These are phyloP conservation scores for Populus simonii DNA, from an alignment of 345 rosid species.

Conservation along the genomic window DNA sequence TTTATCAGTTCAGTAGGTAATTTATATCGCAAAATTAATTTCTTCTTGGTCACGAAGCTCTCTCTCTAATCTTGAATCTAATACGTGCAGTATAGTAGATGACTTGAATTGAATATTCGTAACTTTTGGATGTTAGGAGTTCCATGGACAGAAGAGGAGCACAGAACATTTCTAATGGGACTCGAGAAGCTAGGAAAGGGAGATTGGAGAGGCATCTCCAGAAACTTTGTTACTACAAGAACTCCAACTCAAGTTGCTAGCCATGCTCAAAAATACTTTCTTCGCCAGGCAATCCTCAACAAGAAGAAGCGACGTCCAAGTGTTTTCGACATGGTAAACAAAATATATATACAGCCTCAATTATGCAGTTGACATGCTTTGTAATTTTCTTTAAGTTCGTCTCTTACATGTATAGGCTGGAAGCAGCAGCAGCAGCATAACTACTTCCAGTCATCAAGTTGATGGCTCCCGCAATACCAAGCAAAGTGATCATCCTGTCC, in stretches of 20 bases:
- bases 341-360: too few species aligned
- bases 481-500: neutral
- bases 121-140: slow-evolving; percentile 34
- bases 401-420: slow-evolving; percentile 16
- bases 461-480: slow-evolving; percentile 1
- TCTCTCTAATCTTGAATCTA: too few species aligned
- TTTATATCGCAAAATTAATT: too few species aligned
- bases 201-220: slow-evolving; percentile 75
- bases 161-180: slow-evolving; percentile 47
- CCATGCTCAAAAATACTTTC: slow-evolving; percentile 72
- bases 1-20: too few species aligned
- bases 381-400: neutral
- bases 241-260: slow-evolving; percentile 77
- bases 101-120: neutral
- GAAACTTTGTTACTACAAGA: slow-evolving; percentile 54
- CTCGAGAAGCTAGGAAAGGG: slow-evolving; percentile 65
- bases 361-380: neutral
- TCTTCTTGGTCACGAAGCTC: too few species aligned
- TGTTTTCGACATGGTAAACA: slow-evolving; percentile 55
- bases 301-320: slow-evolving; percentile 63
- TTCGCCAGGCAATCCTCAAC: slow-evolving; percentile 42
- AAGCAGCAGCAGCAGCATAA: slow-evolving; percentile 2
- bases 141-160: slow-evolving; percentile 77
- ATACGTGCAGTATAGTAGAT: too few species aligned
- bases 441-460: neutral